A percentile compares a stretch with the other conserved stretches of the same genome.
Conservation (phyloP, 257 asterid species). For the Eustoma russellianum region DNA sequence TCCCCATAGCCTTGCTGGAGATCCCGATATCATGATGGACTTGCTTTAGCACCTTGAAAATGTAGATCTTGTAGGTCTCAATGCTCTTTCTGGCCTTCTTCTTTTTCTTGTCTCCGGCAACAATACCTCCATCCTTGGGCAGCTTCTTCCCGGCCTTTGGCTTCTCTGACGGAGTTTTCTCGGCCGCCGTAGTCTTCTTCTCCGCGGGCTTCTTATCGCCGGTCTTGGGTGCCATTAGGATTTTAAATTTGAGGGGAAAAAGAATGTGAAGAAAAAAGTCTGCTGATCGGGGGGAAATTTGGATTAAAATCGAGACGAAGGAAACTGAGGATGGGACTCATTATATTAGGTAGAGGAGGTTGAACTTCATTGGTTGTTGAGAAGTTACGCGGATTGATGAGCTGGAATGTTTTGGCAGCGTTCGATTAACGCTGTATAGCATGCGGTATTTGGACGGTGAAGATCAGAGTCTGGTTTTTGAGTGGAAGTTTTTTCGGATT, state of each 20-base stretch:
- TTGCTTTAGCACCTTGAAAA: conserved; percentile 58
- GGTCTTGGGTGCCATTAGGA: conserved; percentile 37
- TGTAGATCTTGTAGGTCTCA: conserved; percentile 67
- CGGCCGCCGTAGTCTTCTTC: conserved; percentile 35
- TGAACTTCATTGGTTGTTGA: conserved; percentile 9
- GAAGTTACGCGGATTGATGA: conserved; percentile 15
- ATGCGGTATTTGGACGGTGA: too few relatives aligned
- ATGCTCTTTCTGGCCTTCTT: conserved; percentile 44
- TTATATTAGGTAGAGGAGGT: conserved; percentile 7
- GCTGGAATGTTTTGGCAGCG: conserved; percentile 1
- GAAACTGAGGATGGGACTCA: neutral
- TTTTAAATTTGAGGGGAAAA: neutral
- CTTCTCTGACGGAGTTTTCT: conserved; percentile 52
- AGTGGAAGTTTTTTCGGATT: too few relatives aligned
- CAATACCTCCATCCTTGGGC: conserved; percentile 43
- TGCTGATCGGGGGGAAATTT: neutral
- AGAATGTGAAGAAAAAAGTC: neutral
- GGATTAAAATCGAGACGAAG: neutral
- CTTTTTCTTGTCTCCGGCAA: conserved; percentile 54
- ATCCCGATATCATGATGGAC: conserved; percentile 59
- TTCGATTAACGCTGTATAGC: neutral
- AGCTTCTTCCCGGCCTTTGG: conserved; percentile 70
- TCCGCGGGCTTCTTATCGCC: conserved; percentile 31
- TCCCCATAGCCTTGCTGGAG: conserved; percentile 67
- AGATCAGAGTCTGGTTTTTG: too few relatives aligned